These are phyloP conservation scores for Neofusicoccum cordaticola DNA, from an alignment of 2,329 filamentous ascomycete species.

Conservation along the genomic window DNA sequence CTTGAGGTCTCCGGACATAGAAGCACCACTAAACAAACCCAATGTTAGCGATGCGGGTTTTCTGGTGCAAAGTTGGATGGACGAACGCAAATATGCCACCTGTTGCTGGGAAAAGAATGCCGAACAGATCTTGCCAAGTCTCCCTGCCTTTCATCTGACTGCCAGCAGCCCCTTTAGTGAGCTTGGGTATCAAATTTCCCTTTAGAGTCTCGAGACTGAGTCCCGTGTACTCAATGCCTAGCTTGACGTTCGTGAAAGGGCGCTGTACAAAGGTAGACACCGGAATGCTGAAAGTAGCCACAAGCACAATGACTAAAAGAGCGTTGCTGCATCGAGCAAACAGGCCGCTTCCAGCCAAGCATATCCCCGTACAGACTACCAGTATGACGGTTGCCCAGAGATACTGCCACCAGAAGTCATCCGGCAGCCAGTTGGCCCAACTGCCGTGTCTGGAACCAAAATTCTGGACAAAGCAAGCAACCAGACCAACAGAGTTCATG, in stretches of 20 bases:
- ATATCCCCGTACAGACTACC: slow-evolving; percentile 69
- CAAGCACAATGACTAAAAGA: slow-evolving; percentile 65
- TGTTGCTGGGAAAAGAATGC: slow-evolving; percentile 76
- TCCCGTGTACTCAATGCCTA: slow-evolving; percentile 75
- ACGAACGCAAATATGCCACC: slow-evolving; percentile 57
- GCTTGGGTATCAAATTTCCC: slow-evolving; percentile 69
- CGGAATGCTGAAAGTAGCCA: slow-evolving; percentile 78
- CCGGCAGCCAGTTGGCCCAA: slow-evolving; percentile 60
- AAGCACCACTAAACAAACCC: slow-evolving; percentile 62
- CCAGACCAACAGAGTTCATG: slow-evolving; percentile 80
- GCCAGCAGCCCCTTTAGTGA: slow-evolving; percentile 61
- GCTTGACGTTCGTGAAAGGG: slow-evolving; percentile 63
- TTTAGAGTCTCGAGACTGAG: slow-evolving; percentile 66
- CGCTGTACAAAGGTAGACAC: slow-evolving; percentile 67
- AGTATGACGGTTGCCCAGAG: slow-evolving; percentile 71
- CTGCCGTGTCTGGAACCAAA: slow-evolving; percentile 59
- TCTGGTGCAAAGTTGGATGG: not conserved
- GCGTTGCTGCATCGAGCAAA: slow-evolving; percentile 80
- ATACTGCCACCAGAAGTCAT: slow-evolving; percentile 75
- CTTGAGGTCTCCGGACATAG: slow-evolving; percentile 83
- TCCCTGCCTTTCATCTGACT: slow-evolving; percentile 61
- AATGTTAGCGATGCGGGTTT: not conserved
- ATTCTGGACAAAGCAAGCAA: slow-evolving; percentile 78
- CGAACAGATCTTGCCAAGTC: slow-evolving; percentile 79
- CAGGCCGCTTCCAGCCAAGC: slow-evolving; percentile 73